phyloP scores from a whole-genome alignment of 2,329 filamentous ascomycete genomes.

The Dactylellina haptotyla region DNA sequence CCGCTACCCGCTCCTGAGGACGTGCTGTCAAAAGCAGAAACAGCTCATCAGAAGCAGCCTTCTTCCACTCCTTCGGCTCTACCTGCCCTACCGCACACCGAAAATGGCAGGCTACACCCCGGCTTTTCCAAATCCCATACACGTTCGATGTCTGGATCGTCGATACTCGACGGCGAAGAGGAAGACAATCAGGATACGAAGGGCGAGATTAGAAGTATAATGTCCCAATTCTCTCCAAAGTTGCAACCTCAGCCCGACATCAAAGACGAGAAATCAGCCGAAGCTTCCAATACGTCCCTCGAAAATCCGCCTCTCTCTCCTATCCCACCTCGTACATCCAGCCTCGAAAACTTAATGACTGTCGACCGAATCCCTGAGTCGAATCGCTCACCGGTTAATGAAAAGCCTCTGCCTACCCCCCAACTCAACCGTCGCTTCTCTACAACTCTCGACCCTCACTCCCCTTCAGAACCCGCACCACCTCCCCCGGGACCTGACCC shows the following conservation, averaged over 20 bases:
- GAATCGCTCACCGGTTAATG: constrained; percentile 19
- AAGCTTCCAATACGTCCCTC: neutral
- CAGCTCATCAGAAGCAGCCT: constrained; percentile 37
- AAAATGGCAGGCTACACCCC: constrained; percentile 54
- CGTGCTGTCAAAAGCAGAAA: constrained; percentile 55
- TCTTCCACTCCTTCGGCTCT: constrained; percentile 16
- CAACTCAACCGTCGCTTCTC: constrained; percentile 44
- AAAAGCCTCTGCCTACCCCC: constrained; percentile 30
- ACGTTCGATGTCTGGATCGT: constrained; percentile 55
- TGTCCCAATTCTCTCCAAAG: constrained; percentile 79
- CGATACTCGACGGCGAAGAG: constrained; percentile 68
- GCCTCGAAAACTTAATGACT: constrained; percentile 46
- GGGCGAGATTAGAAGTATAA: constrained; percentile 94
- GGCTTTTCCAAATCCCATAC: constrained; percentile 54
- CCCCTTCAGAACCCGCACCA: constrained; percentile 58
- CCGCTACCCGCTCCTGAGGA: constrained; percentile 55
- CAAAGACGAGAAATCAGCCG: constrained; percentile 21
- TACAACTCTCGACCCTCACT: constrained; percentile 46
- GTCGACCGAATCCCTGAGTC: constrained; percentile 15
- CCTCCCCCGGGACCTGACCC: constrained; percentile 66
- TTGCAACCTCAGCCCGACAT: constrained; percentile 52
- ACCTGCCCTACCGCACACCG: constrained; percentile 42
- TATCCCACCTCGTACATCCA: constrained; percentile 53
- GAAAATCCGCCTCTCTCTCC: constrained; percentile 47
- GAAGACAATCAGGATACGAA: constrained; percentile 76